Evolutionary conservation across 1,284 basidiomycete species (phyloP), one percentile per base, ranked within the genome.

Genomic region (Microbotryomycetes sp.): DNA sequence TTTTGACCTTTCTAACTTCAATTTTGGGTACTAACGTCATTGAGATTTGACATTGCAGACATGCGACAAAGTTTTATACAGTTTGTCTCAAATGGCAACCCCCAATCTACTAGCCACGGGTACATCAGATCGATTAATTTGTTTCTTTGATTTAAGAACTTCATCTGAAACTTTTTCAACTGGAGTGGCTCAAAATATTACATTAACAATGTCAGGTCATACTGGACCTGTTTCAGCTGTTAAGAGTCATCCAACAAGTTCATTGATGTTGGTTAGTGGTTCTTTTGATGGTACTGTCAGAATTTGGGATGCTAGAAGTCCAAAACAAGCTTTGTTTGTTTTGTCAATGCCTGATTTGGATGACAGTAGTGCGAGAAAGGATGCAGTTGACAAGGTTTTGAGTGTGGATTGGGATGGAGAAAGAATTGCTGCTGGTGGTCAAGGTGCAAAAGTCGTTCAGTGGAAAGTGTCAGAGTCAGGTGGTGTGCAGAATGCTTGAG

Each of bases 271-370:
- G 22, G 80, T 87, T 7, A 87, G 84, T 0, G 92, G 89, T 1
- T 85, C 86, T 0, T 92, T 92, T 73, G 88, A 92, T 65, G 89
- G 90, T 36, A 78, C 85, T 0, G 84, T 87, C 2, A 82, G 90
- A 28, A 78, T 96, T 22, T 96, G 91, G 91, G 92, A 97, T 75
- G 76, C 91, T 29, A 80, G 91, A 36, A 77, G 76, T 29, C 78
- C 78, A 22, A 80, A 74, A 80, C 85, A 69, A 82, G 80, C 77
- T 6, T 66, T 81, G 63, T 89, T 93, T 75, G 70, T 64, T 7
- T 56, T 75, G 28, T 58, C 62, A 12, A 50, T 69, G 70, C 56
- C 69, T 60, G 50, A 48, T 32, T 72, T 74, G 54, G 59, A 69
- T 46, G 60, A 56, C 12, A 54, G 60, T 46, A 23, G 55, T 58